phyloP scores from a whole-genome alignment of 1,284 basidiomycete genomes.

The Sanguinoderma infundibulare region DNA sequence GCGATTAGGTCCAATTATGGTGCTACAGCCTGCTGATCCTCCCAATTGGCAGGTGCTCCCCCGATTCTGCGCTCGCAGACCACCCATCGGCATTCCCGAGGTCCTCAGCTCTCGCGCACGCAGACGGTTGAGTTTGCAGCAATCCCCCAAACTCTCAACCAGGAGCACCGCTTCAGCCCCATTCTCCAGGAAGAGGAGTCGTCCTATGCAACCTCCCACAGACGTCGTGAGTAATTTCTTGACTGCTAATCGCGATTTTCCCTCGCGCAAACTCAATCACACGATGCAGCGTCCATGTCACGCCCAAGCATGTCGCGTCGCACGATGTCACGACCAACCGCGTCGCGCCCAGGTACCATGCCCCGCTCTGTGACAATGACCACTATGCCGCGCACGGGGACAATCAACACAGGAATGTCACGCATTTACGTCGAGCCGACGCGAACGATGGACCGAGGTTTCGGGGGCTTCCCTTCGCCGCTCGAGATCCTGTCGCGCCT shows the following conservation, averaged over 20 bases:
- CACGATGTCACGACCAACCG: constrained; percentile 24
- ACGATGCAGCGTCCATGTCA: constrained; percentile 25
- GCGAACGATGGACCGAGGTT: constrained; percentile 51
- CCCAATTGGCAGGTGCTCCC: constrained; percentile 7
- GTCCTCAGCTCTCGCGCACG: constrained; percentile 40
- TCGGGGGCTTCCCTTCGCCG: constrained; percentile 93
- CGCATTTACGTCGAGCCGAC: constrained; percentile 20
- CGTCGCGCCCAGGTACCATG: constrained; percentile 15
- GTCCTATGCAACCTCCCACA: constrained; percentile 1
- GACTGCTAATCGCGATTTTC: neutral
- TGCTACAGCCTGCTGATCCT: constrained; percentile 2
- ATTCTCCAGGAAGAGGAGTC: constrained; percentile 15
- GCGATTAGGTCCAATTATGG: constrained; percentile 10
- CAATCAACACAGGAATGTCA: constrained; percentile 15
- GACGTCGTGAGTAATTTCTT: constrained; percentile 12
- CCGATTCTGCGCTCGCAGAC: constrained; percentile 25
- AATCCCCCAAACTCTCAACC: constrained; percentile 24
- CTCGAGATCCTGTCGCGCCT: constrained; percentile 50
- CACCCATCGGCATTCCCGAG: constrained; percentile 18
- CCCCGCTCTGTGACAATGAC: constrained; percentile 23
- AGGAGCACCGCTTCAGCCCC: constrained; percentile 20
- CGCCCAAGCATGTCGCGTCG: constrained; percentile 18
- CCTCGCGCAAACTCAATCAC: neutral
- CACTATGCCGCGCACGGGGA: constrained; percentile 21
- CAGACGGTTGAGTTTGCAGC: constrained; percentile 66